phyloP scores from a whole-genome alignment of 148 eudicot genomes.

The Vaccinium darrowii region DNA sequence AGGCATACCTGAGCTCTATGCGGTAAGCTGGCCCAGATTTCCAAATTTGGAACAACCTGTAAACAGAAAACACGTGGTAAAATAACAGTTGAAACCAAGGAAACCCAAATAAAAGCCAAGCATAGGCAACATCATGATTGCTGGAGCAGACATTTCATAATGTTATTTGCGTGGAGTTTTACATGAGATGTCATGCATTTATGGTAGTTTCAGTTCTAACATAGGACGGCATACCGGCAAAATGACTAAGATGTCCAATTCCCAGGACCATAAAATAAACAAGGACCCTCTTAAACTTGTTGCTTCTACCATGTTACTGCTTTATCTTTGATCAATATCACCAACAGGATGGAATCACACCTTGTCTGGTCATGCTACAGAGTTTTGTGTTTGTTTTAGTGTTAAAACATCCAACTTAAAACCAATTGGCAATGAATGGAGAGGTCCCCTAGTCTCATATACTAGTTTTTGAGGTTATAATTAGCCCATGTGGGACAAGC shows the following conservation, averaged over 20 bases:
- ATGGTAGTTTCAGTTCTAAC: not conserved
- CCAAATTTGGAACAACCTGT: slow-evolving; percentile 82
- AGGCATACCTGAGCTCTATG: slow-evolving; percentile 68
- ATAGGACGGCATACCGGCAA: not conserved
- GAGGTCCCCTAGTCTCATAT: no score
- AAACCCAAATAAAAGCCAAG: not conserved
- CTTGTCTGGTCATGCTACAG: not conserved
- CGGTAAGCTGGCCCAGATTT: slow-evolving; percentile 85
- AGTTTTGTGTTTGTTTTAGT: not conserved
- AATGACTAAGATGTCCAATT: not conserved
- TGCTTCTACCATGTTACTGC: not conserved
- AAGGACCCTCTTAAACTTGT: not conserved
- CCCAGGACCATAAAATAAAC: not conserved
- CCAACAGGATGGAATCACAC: not conserved
- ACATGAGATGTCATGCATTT: not conserved
- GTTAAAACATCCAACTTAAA: no score
- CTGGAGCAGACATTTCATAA: not conserved
- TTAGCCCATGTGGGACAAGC: no score
- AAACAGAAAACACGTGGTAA: not conserved
- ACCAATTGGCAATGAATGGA: no score
- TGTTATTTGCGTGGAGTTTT: not conserved
- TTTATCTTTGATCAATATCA: not conserved
- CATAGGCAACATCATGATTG: not conserved
- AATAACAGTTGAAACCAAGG: slow-evolving; percentile 3
- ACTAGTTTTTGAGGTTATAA: no score